Base-by-base conservation (phyloP, 1,284 basidiomycete genomes). In the Gymnopus androsaceus region DNA sequence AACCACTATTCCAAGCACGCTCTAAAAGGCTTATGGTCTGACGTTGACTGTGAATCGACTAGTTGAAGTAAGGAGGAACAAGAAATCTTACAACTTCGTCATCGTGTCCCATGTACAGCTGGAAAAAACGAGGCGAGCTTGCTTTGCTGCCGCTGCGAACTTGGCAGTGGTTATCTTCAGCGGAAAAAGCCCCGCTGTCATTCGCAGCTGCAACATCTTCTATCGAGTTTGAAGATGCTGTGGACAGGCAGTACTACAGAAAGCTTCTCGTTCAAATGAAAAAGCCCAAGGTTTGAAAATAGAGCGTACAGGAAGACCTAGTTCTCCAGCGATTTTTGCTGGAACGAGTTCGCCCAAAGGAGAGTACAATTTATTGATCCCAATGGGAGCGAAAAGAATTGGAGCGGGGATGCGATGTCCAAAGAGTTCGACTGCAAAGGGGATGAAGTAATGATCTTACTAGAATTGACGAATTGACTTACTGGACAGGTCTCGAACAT, bases 81-180 rank as follows among this genome's bases (percentile, higher is more conserved):
- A 6, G 0, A 14, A 15, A 51, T 63, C 68, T 57, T 40, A 75
- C 75, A 37, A 83, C 70, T 30, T 82, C 80, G 46, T 80, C 80
- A 57, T 83, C 77, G 60, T 81, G 81, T 2, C 80, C 79, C 72
- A 81, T 81, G 63, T 85, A 85, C 12, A 86, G 70, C 69, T 85
- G 83, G 71, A 80, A 87, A 67, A 81, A 85, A 37, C 81, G 69
- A 0, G 79, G 76, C 11, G 76, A 73, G 47, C 75, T 68, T 3
- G 73, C 71, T 46, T 72, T 72, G 48, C 1, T 69, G 66, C 2
- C 72, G 72, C 61, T 55, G 8, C 46, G 41, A 9, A 50, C 23
- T 38, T 50, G 21, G 54, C 72, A 70, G 37, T 75, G 68, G 28
- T 65, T 63, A 56, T 76, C 75, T 55, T 73, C 74, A 59, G 62